Evolutionary conservation across 192 early-diverging fungal species (phyloP), one percentile per base, ranked within the genome.

Genomic region (Globomyces pollinis-pini): DNA sequence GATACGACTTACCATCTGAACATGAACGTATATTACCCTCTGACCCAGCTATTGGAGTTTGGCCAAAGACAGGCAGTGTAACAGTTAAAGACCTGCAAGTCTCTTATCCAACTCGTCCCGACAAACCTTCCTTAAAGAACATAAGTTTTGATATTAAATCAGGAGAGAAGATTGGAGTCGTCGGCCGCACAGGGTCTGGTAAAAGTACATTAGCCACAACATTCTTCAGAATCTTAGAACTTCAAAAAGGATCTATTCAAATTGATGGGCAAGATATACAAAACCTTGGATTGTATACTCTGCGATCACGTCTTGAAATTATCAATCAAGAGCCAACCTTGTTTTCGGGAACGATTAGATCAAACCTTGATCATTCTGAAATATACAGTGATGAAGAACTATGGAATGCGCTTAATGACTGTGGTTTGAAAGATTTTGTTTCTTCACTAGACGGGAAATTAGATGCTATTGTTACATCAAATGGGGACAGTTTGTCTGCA

Each of bases 281-380:
- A 12, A 56, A 39, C 9, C 44, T 82, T 6, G 79, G 76, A 18
- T 56, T 80, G n/a, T 13, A 38, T 15, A 63, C 67, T 13, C 59
- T 80, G 8, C 70, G 78, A 3, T 28, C 30, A 7, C 11, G 64
- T 7, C 41, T 80, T 16, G 61, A 69, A 33, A 82, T 80, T 42
- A 82, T 80, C 38, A 76, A 79, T 9, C 78, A 80, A 67, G 63
- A 77, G 28, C 75, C 81, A 2, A 64, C 70, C 8, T 29, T 84
- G 38, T 84, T 84, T 68, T 59, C 60, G 0, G 81, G 81, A 28
- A 70, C 79, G 0, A 65, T 89, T 28, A 75, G 89, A 9, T 67
- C 66, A n/a, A 91, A 91, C 56, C 65, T 91, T 38, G 91, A 91
- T 45, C 83, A 85, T 0, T 69, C 84, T 43, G 64, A 68, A 21